Evolutionary conservation across 1,139 yeast genomes (phyloP), one percentile per base, ranked within the genome.

Genomic region (Scheffersomyces insectosa): DNA sequence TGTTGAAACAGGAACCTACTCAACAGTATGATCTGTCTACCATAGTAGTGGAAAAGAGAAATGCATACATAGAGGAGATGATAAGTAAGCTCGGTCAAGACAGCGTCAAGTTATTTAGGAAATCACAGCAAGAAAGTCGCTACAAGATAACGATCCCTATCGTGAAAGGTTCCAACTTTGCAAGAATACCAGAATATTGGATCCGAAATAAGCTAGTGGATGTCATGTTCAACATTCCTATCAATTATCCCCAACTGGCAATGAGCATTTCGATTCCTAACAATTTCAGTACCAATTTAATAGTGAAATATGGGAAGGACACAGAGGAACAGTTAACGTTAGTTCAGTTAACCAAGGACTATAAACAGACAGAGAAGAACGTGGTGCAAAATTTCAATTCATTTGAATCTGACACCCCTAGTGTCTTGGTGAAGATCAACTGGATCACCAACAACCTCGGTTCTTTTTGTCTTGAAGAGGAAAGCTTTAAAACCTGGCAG

Each of bases 391-490:
- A 68, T 44, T 57, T 64, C 16, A 48, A 48, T 27, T 38, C 36
- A 5, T 53, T 47, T 34, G 43, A 48, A 9, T 59, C 59, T 44
- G 50, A 47, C 1, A 41, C 53, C 8, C 38, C 47, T 4, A 57
- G 49, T 44, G 50, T 69, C 16, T 56, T 66, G 12, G 50, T 52
- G 10, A 50, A 52, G 10, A 45, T 68, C 36, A 70, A 69, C 47
- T 66, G 65, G 54, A 45, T 70, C 20, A 51, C 59, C 5, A 66
- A 66, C 40, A 59, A 68, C 42, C 44, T 68, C 37, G 60, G 57
- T 2, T 42, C 46, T 12, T 65, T 67, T 42, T 55, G 66, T 39
- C 41, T 54, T 29, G 47, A 45, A 5, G 43, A 42, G 7, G 39
- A 39, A 1, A 57, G 51, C 14, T 65, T 60, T 41, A 35, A 41